phyloP scores from a whole-genome alignment of 73 alveolate genomes.

The Paramecium caudatum region DNA sequence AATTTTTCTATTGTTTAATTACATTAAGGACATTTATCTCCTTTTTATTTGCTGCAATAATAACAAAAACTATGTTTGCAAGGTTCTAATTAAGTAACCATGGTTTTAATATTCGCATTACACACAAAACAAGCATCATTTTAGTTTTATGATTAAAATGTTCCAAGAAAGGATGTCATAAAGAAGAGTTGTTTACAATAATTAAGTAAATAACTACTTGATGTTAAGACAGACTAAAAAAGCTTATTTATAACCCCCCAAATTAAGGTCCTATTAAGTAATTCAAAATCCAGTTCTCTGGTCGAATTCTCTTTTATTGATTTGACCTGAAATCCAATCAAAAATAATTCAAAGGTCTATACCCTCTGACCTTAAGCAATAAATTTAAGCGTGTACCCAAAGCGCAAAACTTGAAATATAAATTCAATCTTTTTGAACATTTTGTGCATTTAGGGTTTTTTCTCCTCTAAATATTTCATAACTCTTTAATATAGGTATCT shows the following conservation, averaged over 20 bases:
- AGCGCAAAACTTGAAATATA: not conserved
- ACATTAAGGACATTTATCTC: slow-evolving; percentile 44
- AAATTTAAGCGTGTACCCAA: not conserved
- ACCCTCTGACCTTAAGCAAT: slow-evolving; percentile 7
- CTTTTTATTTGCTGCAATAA: not conserved
- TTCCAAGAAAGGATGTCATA: slow-evolving; percentile 50
- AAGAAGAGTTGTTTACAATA: slow-evolving; percentile 20
- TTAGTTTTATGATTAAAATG: not conserved
- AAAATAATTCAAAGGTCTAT: not conserved
- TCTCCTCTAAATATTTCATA: not conserved
- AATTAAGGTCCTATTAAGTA: slow-evolving; percentile 42
- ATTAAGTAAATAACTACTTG: slow-evolving; percentile 16
- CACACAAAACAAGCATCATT: slow-evolving; percentile 30
- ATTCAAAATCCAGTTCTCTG: slow-evolving; percentile 65
- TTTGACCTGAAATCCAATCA: slow-evolving; percentile 43
- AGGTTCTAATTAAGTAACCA: not conserved
- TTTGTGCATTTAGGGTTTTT: not conserved
- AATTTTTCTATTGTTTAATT: not conserved
- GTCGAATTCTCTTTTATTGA: slow-evolving; percentile 30
- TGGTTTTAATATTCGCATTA: not conserved
- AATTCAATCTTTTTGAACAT: not conserved
- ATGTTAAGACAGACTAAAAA: not conserved
- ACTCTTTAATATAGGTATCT: not conserved
- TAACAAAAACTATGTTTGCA: slow-evolving; percentile 44
- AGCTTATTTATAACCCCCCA: slow-evolving; percentile 60